Percentiles rank a stretch among this genome's conserved stretches.
These are phyloP conservation scores for Coccomyxa sp. DNA, from an alignment of 139 green algal genomes.

Conservation along the genomic window DNA sequence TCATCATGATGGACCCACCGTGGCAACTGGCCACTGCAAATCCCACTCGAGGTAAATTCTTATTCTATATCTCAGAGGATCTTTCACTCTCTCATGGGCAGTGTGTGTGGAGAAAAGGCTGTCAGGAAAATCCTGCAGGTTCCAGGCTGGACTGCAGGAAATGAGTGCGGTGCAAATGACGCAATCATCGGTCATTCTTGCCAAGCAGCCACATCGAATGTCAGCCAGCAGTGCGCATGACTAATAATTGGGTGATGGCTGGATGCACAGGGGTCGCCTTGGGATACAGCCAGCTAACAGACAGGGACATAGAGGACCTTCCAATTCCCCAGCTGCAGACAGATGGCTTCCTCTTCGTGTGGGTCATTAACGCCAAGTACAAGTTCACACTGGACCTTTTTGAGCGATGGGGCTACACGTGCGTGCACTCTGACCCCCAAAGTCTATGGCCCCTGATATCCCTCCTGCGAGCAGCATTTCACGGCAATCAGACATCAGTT, in stretches of 20 bases:
- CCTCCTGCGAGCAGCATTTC: not conserved
- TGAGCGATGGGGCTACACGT: slow-evolving; percentile 86
- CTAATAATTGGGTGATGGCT: not conserved
- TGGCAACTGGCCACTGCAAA: slow-evolving; percentile 95
- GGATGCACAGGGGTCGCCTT: slow-evolving; percentile 61
- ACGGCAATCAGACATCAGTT: no score
- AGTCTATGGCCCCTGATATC: not conserved
- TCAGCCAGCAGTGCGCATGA: not conserved
- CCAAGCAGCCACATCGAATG: not conserved
- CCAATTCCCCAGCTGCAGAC: slow-evolving; percentile 76
- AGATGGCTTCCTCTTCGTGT: slow-evolving; percentile 84
- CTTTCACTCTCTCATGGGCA: not conserved
- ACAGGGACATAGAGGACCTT: slow-evolving; percentile 75
- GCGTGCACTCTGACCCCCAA: not conserved
- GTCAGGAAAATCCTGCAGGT: not conserved
- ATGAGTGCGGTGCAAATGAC: no score
- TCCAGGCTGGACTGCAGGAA: not conserved
- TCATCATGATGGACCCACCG: slow-evolving; percentile 94
- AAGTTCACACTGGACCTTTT: slow-evolving; percentile 87
- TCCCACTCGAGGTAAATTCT: slow-evolving; percentile 60
- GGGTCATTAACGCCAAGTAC: slow-evolving; percentile 97
- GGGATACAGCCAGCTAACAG: slow-evolving; percentile 85
- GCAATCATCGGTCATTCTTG: no score
- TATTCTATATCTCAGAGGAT: not conserved
- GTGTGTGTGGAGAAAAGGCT: not conserved